These are phyloP conservation scores for Glomus cerebriforme DNA, from an alignment of 192 early-diverging fungal genomes.

Conservation along the genomic window DNA sequence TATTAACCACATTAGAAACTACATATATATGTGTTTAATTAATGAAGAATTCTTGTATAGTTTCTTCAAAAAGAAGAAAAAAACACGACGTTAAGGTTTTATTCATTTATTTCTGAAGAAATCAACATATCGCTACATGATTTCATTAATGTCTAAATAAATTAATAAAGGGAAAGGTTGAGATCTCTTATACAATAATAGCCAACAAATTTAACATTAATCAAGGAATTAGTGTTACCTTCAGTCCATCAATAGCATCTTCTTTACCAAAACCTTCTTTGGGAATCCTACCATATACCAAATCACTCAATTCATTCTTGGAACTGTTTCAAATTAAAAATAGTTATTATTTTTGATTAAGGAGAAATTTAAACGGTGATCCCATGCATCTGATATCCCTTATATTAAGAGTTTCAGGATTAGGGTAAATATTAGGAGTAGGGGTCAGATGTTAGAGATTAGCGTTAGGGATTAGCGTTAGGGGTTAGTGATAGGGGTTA, in stretches of 20 bases:
- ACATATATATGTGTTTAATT: no score
- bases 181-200: neutral
- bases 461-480: no score
- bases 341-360: neutral
- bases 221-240: neutral
- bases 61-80: no score
- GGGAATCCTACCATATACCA: neutral
- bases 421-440: no score
- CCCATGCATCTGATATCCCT: neutral
- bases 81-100: no score
- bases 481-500: no score
- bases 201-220: neutral
- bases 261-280: neutral
- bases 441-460: no score
- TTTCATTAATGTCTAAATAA: neutral
- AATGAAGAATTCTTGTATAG: no score
- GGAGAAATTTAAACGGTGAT: no score
- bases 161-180: neutral
- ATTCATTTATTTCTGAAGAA: neutral
- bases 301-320: neutral
- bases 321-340: neutral
- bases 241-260: neutral
- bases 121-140: neutral
- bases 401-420: neutral
- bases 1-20: no score